A percentile compares a stretch with the other conserved stretches of the same genome.
Conservation (phyloP, 1,284 basidiomycete species). For the Ceratobasidium sp. region DNA sequence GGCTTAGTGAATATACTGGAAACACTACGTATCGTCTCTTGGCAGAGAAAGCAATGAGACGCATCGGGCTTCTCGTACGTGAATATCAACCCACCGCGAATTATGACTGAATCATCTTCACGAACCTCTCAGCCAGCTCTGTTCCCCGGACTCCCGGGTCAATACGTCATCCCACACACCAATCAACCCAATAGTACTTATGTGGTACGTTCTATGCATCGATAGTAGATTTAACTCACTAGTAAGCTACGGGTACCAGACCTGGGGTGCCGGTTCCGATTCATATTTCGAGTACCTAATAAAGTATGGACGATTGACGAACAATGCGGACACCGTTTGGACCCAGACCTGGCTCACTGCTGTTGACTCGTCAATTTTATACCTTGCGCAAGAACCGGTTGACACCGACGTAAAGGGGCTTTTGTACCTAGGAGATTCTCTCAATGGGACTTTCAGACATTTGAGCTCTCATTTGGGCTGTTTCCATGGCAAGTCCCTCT, state of each 20-base stretch:
- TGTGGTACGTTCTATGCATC: conserved; percentile 58
- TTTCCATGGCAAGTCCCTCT: conserved; percentile 27
- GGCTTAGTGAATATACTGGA: conserved; percentile 29
- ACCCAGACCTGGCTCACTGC: conserved; percentile 24
- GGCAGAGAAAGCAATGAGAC: conserved; percentile 34
- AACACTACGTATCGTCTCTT: conserved; percentile 31
- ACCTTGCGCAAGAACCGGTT: conserved; percentile 15
- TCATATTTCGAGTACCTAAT: conserved; percentile 33
- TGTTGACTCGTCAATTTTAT: conserved; percentile 22
- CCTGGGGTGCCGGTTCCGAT: conserved; percentile 25
- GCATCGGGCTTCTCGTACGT: conserved; percentile 9
- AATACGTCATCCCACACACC: conserved; percentile 63
- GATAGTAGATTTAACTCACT: neutral
- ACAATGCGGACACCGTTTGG: conserved; percentile 19
- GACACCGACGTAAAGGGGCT: conserved; percentile 11
- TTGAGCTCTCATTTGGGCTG: conserved; percentile 34
- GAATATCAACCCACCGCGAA: neutral
- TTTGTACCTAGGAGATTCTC: conserved; percentile 21
- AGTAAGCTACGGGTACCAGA: neutral
- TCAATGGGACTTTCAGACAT: conserved; percentile 5
- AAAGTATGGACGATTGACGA: conserved; percentile 32
- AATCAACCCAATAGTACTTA: conserved; percentile 62
- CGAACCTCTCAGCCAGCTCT: conserved; percentile 20
- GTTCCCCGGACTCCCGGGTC: conserved; percentile 59
- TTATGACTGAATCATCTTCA: conserved; percentile 1